Conservation (phyloP, 1,139 yeast species). For the Geotrichum europaeum region DNA sequence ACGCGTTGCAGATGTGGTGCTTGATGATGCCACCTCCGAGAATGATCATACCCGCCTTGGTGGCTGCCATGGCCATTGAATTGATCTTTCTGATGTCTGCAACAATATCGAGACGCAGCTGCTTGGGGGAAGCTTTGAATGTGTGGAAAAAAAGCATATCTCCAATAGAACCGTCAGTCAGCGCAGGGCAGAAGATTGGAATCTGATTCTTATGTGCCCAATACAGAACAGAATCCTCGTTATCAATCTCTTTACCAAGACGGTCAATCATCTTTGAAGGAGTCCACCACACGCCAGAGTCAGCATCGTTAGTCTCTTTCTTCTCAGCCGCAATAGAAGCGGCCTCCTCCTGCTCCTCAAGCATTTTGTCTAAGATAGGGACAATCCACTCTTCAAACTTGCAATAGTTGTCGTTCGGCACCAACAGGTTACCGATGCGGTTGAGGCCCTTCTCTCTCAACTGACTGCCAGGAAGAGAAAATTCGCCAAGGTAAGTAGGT, state of each 20-base stretch:
- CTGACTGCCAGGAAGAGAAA: conserved; percentile 67
- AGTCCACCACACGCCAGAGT: conserved; percentile 65
- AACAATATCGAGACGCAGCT: conserved; percentile 83
- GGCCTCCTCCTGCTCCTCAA: conserved; percentile 79
- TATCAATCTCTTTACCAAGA: conserved; percentile 88
- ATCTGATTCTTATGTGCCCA: conserved; percentile 98
- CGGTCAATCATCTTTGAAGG: conserved; percentile 91
- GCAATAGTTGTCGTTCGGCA: conserved; percentile 96
- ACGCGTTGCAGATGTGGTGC: conserved; percentile 96
- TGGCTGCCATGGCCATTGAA: conserved; percentile 93
- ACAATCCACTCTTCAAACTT: conserved; percentile 98
- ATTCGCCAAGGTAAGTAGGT: conserved; percentile 92
- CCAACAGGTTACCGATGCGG: conserved; percentile 92
- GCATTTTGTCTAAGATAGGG: conserved; percentile 79
- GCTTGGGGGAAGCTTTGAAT: conserved; percentile 86
- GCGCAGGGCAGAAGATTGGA: conserved; percentile 94
- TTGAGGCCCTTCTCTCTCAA: conserved; percentile 94
- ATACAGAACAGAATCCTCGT: conserved; percentile 87
- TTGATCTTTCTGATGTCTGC: conserved; percentile 88
- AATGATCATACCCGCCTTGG: conserved; percentile 89
- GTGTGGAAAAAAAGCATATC: conserved; percentile 99
- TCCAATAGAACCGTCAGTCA: conserved; percentile 97
- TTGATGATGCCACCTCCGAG: conserved; percentile 95
- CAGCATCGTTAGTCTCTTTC: conserved; percentile 50
- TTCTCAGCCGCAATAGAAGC: conserved; percentile 40